These are phyloP conservation scores for Eremomyces bilateralis DNA, from an alignment of 495 filamentous ascomycete genomes.

Conservation along the genomic window DNA sequence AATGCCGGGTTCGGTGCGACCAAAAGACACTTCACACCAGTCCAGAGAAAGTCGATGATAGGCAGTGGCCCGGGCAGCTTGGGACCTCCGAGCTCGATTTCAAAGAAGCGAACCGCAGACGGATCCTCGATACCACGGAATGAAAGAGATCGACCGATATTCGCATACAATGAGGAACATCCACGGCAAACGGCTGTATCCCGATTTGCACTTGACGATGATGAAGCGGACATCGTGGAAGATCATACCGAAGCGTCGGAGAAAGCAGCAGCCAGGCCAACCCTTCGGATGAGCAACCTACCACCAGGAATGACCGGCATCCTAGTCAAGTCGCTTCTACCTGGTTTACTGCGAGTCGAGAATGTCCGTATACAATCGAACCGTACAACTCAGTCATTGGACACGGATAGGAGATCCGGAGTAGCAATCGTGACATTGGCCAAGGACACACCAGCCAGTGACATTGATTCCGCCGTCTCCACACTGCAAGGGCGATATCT, in stretches of 20 bases:
- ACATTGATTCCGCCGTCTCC: constrained; percentile 66
- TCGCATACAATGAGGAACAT: constrained; percentile 30
- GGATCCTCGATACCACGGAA: constrained; percentile 16
- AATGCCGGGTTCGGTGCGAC: constrained; percentile 8
- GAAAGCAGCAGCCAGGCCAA: constrained; percentile 32
- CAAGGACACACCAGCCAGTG: constrained; percentile 61
- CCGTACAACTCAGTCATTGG: too few species aligned
- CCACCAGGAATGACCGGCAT: constrained; percentile 46
- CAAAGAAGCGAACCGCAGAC: constrained; percentile 25
- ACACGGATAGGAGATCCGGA: constrained; percentile 49
- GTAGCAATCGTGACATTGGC: constrained; percentile 70
- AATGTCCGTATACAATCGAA: constrained; percentile 40
- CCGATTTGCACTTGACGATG: constrained; percentile 4
- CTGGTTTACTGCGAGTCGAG: constrained; percentile 47
- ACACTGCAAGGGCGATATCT: constrained; percentile 68
- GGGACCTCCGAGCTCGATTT: constrained; percentile 31
- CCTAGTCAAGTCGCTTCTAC: constrained; percentile 52
- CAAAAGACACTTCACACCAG: constrained; percentile 7
- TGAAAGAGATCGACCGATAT: too few species aligned
- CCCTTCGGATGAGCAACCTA: constrained; percentile 45
- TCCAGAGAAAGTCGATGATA: constrained; percentile 4
- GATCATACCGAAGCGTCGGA: constrained; percentile 27
- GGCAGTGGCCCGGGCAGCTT: constrained; percentile 60
- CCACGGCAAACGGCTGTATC: constrained; percentile 8
- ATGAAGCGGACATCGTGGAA: constrained; percentile 25